A percentile compares a stretch with the other conserved stretches of the same genome.
phyloP scores from a whole-genome alignment of 768 basidiomycete species.

The Rhodocollybia butyracea region DNA sequence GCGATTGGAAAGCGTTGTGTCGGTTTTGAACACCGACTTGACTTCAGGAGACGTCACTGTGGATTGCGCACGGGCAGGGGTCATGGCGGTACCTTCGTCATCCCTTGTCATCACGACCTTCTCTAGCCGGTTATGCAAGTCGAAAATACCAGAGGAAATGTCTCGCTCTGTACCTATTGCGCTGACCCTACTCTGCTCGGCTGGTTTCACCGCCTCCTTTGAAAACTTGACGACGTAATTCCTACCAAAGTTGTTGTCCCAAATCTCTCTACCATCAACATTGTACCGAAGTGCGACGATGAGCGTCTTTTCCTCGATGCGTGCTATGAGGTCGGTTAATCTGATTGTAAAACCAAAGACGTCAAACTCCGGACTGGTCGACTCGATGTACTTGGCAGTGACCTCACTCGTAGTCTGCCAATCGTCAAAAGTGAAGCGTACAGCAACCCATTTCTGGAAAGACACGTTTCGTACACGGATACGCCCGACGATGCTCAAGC shows the following conservation, averaged over 20 bases:
- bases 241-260: constrained; percentile 85
- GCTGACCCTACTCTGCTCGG: constrained; percentile 19
- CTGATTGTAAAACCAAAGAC: constrained; percentile 75
- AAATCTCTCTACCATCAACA: constrained; percentile 72
- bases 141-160: constrained; percentile 42
- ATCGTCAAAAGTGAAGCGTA: constrained; percentile 89
- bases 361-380: constrained; percentile 54
- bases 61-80: background rate
- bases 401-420: constrained; percentile 98
- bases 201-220: constrained; percentile 20
- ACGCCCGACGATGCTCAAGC: constrained; percentile 60
- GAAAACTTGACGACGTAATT: constrained; percentile 80
- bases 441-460: constrained; percentile 82
- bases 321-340: constrained; percentile 71
- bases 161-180: constrained; percentile 30
- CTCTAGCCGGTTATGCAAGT: constrained; percentile 66
- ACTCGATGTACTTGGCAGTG: constrained; percentile 61
- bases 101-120: constrained; percentile 44
- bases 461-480: constrained; percentile 83
- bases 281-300: constrained; percentile 73
- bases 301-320: constrained; percentile 82
- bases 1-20: constrained; percentile 44
- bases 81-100: constrained; percentile 15
- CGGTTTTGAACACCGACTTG: constrained; percentile 29
- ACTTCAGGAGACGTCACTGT: constrained; percentile 7